Percentiles rank a stretch among this genome's conserved stretches.
Conservation (phyloP, 192 early-diverging fungal genomes). For the Cetraspora pellucida region DNA sequence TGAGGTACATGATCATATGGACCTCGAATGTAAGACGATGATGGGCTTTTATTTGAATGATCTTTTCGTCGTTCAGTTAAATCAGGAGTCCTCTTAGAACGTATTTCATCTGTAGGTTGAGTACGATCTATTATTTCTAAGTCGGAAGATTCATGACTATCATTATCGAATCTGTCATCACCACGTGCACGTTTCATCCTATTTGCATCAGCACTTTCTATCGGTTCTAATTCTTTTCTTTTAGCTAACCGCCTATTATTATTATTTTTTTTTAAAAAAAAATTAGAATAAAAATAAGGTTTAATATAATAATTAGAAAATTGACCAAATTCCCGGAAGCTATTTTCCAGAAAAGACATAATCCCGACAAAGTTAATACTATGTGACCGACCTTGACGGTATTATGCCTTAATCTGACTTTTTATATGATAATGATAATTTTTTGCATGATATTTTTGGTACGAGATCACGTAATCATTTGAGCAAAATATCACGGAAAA, state of each 20-base stretch:
- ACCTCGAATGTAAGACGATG: background rate
- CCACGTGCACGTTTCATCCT: constrained; percentile 1
- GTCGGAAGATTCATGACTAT: background rate
- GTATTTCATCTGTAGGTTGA: background rate
- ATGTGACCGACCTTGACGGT: too few species aligned
- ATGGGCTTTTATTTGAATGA: background rate
- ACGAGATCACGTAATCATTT: too few species aligned
- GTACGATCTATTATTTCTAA: background rate
- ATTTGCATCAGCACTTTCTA: background rate
- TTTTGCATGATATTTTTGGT: too few species aligned
- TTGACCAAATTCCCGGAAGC: too few species aligned
- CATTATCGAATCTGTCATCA: background rate
- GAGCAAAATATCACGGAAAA: too few species aligned
- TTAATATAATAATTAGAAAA: too few species aligned
- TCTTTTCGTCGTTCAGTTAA: background rate
- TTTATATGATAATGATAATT: too few species aligned
- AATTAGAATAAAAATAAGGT: background rate
- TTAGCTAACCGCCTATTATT: background rate
- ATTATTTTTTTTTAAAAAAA: background rate
- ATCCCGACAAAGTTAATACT: too few species aligned
- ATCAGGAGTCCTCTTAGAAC: background rate
- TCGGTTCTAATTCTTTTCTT: background rate
- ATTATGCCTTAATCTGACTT: too few species aligned
- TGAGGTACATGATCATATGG: too few species aligned
- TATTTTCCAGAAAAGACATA: too few species aligned